Base-by-base conservation (phyloP, 2,329 filamentous ascomycete species). In the Akanthomyces dipterigenus region DNA sequence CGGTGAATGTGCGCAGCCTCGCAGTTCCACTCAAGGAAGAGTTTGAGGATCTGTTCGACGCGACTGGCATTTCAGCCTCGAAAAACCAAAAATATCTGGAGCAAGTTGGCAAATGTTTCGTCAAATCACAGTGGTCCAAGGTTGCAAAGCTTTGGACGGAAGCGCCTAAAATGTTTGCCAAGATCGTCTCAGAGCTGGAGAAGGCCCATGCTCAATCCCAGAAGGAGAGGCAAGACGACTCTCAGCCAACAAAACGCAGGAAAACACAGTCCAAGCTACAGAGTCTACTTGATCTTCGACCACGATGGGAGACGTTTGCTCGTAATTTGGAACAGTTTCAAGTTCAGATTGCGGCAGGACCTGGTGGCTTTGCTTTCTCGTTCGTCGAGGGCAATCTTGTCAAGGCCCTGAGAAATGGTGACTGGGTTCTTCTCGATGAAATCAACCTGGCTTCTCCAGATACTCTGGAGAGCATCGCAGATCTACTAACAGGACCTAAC, bases 301-400 rank as follows among this genome's bases (percentile, higher is more conserved):
- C 83, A 5, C 83, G 90, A 65, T 99, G 96, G 96, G 85, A 91
- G 49, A 80, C 81, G 9, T 98, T 99, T 71, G 83, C 88, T 0
- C 78, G 81, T 22, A 89, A 87, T 64, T 77, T 96, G 18, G 84
- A 87, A 59, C 87, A 91, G 68, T 90, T 98, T 61, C 89, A 96
- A 65, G 80, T 89, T 4, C 91, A 96, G 76, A 77, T 96, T 61
- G 81, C 88, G 59, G 85, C 88, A 68, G 81, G 90, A 60, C 84
- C 86, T 42, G 83, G 91, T 67, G 83, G 81, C 2, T 96, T 98
- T 72, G 91, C 93, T 0, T 99, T 99, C 74, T 91, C 91, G 0
- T 99, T 99, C 70, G 85, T 98, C 0, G 95, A 99, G 74, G 93
- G 95, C 64, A 96, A 96, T 68, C 89, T 99, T 64, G 89, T 99